These are phyloP conservation scores for Solanum ahanhuiri DNA, from an alignment of 257 asterid species.

Conservation along the genomic window DNA sequence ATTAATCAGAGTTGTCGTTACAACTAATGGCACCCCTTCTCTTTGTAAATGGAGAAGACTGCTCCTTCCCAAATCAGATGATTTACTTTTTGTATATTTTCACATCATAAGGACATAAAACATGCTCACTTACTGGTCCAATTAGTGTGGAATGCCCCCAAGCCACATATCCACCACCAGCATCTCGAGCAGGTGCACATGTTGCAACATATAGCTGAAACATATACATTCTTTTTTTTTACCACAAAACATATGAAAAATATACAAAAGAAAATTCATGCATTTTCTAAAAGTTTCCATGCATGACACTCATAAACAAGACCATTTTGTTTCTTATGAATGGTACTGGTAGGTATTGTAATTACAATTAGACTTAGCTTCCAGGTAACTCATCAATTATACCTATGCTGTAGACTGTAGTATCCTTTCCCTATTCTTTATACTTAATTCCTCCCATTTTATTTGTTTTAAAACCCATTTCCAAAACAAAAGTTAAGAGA, in stretches of 20 bases:
- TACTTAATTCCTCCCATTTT: background rate
- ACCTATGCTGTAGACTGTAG: background rate
- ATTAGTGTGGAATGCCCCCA: slow-evolving; percentile 98
- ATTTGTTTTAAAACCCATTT: background rate
- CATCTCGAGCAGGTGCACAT: slow-evolving; percentile 93
- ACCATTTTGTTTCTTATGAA: background rate
- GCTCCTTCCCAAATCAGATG: background rate
- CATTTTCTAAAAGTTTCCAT: background rate
- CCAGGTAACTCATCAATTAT: background rate
- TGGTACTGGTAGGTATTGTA: background rate
- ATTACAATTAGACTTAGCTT: background rate
- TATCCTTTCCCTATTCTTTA: background rate
- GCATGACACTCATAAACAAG: background rate
- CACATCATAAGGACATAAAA: background rate
- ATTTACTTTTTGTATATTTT: background rate
- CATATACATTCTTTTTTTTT: background rate
- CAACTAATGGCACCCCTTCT: background rate
- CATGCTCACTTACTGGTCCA: slow-evolving; percentile 65
- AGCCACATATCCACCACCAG: slow-evolving; percentile 70
- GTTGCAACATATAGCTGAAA: slow-evolving; percentile 83
- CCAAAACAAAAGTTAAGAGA: background rate
- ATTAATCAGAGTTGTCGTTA: background rate
- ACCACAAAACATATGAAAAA: background rate
- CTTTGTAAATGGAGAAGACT: background rate
- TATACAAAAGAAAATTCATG: background rate